Evolutionary conservation across 306 rosid genomes (phyloP), one percentile per base, ranked within the genome.

Genomic region (Prosopis cineraria): DNA sequence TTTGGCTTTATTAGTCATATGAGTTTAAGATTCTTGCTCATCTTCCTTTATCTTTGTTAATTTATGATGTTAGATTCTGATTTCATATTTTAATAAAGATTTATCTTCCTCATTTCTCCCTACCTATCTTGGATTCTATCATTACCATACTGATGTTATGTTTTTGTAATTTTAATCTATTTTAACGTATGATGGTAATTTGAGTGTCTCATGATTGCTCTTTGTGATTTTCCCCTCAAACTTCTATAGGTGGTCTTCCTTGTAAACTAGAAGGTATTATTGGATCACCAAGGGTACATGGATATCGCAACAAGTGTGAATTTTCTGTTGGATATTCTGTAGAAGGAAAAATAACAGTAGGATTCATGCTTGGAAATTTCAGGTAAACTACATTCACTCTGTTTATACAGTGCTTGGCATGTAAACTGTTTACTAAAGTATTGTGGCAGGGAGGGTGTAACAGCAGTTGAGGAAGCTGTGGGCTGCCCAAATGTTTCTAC

Each of bases 341-440:
- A 25, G 84, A 86, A 77, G 96, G 94, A 22, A 91, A 93, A 84
- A 78, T 72, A 77, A 95, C 98, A 4, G 99, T 91, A 83, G 99
- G 99, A 9, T 95, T 93, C 79, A 91, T 89, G 94, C 95, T 95
- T 70, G 99, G 98, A 81, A 93, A 95, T 85, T 95, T 93, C 78
- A 91, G 99, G 99, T 95, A 82, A 77, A 43, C 43, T 58, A 48
- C 72, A n/a, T 82, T 34, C 64, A 27, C 62, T 70, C 63, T 76
- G 65, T 82, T 83, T 81, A 74, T 64, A 33, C 43, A 69, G 60
- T 67, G 50, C 66, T 80, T 81, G 41, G 59, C 73, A 58, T 80
- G 30, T 43, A 19, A 75, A 72, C 39, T 66, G 48, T 70, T 75
- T 80, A 66, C 87, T 84, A 60, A 85, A 43, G 74, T 79, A 81